These are phyloP conservation scores for Cyclotella choctawhatcheeana DNA, from an alignment of 108 stramenopile genomes.

Conservation along the genomic window DNA sequence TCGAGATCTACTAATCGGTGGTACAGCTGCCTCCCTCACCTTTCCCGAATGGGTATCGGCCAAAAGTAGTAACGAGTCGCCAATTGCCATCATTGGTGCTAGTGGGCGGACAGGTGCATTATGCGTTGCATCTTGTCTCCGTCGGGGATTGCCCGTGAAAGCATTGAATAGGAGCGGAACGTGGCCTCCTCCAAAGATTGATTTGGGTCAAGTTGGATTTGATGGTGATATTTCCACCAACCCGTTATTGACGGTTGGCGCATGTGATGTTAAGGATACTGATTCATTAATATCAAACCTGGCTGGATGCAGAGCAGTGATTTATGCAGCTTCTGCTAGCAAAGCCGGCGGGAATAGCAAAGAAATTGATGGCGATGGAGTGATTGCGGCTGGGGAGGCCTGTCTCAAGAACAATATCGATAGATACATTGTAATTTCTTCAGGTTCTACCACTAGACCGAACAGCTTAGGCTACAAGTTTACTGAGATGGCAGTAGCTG, in stretches of 20 bases:
- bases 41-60: not conserved
- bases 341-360: slow-evolving; percentile 37
- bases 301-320: slow-evolving; percentile 43
- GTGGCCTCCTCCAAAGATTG: slow-evolving; percentile 33
- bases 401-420: slow-evolving; percentile 32
- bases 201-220: slow-evolving; percentile 8
- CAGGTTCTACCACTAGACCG: slow-evolving; percentile 50
- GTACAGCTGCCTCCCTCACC: slow-evolving; percentile 1
- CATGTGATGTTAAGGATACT: slow-evolving; percentile 41
- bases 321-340: slow-evolving; percentile 63
- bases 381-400: slow-evolving; percentile 46
- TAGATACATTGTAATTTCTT: slow-evolving; percentile 54
- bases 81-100: slow-evolving; percentile 55
- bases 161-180: slow-evolving; percentile 36
- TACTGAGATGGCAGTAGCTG: slow-evolving; percentile 46
- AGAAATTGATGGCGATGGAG: slow-evolving; percentile 21
- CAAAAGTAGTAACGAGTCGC: slow-evolving; percentile 1
- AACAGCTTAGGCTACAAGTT: slow-evolving; percentile 52
- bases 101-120: slow-evolving; percentile 53
- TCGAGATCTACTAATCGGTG: slow-evolving; percentile 24
- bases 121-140: slow-evolving; percentile 41
- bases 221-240: slow-evolving; percentile 10
- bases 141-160: slow-evolving; percentile 39
- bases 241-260: slow-evolving; percentile 19
- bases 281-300: slow-evolving; percentile 17